Percentiles rank a stretch among this genome's conserved stretches.
These are phyloP conservation scores for Phlyctochytrium arcticum DNA, from an alignment of 192 early-diverging fungal species.

Conservation along the genomic window DNA sequence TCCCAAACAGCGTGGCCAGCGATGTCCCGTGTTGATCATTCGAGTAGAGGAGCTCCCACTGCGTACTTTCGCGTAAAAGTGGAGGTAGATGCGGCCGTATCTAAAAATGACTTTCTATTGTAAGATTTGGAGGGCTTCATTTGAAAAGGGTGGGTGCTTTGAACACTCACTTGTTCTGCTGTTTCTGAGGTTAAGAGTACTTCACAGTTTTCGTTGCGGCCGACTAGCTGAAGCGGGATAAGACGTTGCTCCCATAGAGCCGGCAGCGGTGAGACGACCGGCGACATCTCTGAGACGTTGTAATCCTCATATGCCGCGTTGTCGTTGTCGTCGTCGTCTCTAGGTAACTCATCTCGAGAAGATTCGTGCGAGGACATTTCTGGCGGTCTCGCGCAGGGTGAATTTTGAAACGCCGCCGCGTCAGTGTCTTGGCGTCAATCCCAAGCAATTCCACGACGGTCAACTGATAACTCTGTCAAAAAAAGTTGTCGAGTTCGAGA, in stretches of 20 bases:
- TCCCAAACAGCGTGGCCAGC: conserved; percentile 72
- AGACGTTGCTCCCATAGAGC: background rate
- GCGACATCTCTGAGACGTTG: background rate
- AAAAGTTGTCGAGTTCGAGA: too few relatives aligned
- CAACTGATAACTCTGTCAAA: too few relatives aligned
- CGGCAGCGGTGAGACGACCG: background rate
- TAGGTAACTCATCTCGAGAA: too few relatives aligned
- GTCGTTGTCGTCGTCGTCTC: too few relatives aligned
- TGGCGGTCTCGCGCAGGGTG: background rate
- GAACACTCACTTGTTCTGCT: conserved; percentile 1
- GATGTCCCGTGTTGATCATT: conserved; percentile 92
- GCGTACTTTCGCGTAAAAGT: conserved; percentile 65
- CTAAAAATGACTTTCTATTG: too few relatives aligned
- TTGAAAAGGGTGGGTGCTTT: background rate
- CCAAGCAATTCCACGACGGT: background rate
- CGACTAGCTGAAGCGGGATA: background rate
- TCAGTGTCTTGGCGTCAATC: background rate
- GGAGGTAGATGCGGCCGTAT: conserved; percentile 73
- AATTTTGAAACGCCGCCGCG: background rate
- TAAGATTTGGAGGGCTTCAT: too few relatives aligned
- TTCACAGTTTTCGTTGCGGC: background rate
- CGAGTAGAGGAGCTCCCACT: conserved; percentile 81
- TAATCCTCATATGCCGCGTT: too few relatives aligned
- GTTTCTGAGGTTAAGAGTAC: background rate
- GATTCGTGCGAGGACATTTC: background rate